Evolutionary conservation across 2,329 filamentous ascomycete species (phyloP).

Genomic region (Thielaviopsis ethacetica): DNA sequence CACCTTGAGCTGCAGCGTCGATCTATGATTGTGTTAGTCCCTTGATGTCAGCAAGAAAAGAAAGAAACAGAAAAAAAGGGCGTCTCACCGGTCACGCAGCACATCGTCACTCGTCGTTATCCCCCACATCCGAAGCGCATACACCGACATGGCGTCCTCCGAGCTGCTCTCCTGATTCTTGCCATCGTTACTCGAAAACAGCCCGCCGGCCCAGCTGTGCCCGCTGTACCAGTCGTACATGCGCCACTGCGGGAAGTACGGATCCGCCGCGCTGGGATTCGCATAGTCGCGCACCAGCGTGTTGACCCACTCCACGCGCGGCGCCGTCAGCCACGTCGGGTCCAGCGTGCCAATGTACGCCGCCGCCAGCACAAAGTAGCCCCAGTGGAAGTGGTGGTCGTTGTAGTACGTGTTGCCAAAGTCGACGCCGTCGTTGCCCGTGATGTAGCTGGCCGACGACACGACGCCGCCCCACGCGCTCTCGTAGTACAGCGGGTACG

Average conservation of each 20-base stretch:
- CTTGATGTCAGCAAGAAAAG: not conserved
- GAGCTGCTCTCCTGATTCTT: slow-evolving; percentile 79
- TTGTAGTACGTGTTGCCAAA: slow-evolving; percentile 86
- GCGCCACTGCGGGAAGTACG: slow-evolving; percentile 65
- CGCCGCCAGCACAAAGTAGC: slow-evolving; percentile 78
- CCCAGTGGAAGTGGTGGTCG: slow-evolving; percentile 62
- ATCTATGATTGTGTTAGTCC: slow-evolving; percentile 22
- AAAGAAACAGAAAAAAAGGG: not conserved
- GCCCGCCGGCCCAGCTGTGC: slow-evolving; percentile 80
- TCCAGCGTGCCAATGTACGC: slow-evolving; percentile 72
- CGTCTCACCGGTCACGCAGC: slow-evolving; percentile 53
- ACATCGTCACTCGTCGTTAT: slow-evolving; percentile 54
- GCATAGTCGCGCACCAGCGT: slow-evolving; percentile 67
- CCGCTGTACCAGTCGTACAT: slow-evolving; percentile 90
- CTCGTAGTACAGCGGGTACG: slow-evolving; percentile 49
- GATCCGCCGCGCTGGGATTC: slow-evolving; percentile 56
- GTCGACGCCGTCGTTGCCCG: slow-evolving; percentile 53
- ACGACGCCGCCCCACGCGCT: slow-evolving; percentile 68
- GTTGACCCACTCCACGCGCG: slow-evolving; percentile 69
- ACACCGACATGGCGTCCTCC: slow-evolving; percentile 77
- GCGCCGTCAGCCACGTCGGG: slow-evolving; percentile 46
- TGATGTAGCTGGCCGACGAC: slow-evolving; percentile 56
- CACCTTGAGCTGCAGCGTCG: slow-evolving; percentile 71
- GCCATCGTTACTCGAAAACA: slow-evolving; percentile 54
- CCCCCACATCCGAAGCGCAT: slow-evolving; percentile 91